These are phyloP conservation scores for Onygenales sp. DNA, from an alignment of 2,329 filamentous ascomycete species.

Conservation along the genomic window DNA sequence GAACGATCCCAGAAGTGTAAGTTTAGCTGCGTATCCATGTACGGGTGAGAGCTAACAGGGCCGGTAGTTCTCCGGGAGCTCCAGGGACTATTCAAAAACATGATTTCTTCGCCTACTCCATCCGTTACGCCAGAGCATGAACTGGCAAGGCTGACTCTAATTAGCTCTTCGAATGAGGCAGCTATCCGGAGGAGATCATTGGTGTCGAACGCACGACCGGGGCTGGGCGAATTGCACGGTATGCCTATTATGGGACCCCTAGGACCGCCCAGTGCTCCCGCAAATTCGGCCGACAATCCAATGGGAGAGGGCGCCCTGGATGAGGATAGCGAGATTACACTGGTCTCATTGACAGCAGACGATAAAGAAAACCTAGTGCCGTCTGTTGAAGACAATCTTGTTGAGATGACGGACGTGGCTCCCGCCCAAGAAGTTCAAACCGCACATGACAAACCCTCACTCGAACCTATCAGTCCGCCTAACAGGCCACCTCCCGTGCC, in stretches of 20 bases:
- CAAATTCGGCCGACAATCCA: conserved; percentile 16
- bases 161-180: conserved; percentile 48
- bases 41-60: background rate
- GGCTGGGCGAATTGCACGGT: conserved; percentile 36
- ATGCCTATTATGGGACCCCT: conserved; percentile 37
- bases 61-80: conserved; percentile 67
- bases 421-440: background rate
- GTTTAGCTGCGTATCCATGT: conserved; percentile 24
- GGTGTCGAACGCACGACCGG: conserved; percentile 22
- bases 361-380: conserved; percentile 32
- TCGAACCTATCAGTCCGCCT: conserved; percentile 25
- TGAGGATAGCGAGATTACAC: conserved; percentile 25
- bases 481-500: conserved; percentile 50
- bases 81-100: conserved; percentile 57
- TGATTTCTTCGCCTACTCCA: conserved; percentile 53
- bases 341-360: conserved; percentile 25
- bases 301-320: conserved; percentile 16
- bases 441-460: background rate
- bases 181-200: conserved; percentile 41
- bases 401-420: conserved; percentile 16
- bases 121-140: conserved; percentile 64
- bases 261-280: conserved; percentile 25
- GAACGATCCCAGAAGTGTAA: conserved; percentile 62
- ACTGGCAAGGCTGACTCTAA: conserved; percentile 69
- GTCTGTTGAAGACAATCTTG: conserved; percentile 14